Evolutionary conservation across 2,329 filamentous ascomycete species (phyloP).

Genomic region (Fusarium transvaalense): DNA sequence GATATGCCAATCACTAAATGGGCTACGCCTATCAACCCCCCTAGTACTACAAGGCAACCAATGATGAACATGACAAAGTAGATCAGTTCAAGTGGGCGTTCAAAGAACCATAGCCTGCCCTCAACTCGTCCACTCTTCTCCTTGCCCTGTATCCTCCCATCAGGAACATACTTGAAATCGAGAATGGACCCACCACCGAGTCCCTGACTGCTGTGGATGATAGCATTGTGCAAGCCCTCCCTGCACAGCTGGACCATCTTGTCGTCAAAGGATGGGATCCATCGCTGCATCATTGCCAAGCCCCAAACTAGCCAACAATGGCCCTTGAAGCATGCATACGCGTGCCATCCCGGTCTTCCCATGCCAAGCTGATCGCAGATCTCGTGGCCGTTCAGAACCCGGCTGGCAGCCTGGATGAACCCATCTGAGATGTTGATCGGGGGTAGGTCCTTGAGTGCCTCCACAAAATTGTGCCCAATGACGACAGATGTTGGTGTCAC

Average conservation of each 20-base stretch:
- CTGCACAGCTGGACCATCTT: slow-evolving; percentile 45
- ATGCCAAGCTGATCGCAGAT: slow-evolving; percentile 54
- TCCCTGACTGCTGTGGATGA: slow-evolving; percentile 48
- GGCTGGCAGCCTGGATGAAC: slow-evolving; percentile 45
- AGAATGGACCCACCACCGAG: slow-evolving; percentile 49
- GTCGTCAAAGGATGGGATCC: slow-evolving; percentile 44
- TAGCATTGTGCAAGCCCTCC: slow-evolving; percentile 43
- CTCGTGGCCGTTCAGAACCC: slow-evolving; percentile 55
- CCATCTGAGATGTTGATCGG: slow-evolving; percentile 53
- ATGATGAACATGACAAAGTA: slow-evolving; percentile 44
- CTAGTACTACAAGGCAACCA: slow-evolving; percentile 13
- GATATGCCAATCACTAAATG: slow-evolving; percentile 2
- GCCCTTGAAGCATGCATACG: slow-evolving; percentile 50
- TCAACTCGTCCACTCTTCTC: slow-evolving; percentile 37
- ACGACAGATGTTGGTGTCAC: slow-evolving; percentile 52
- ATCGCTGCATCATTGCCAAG: slow-evolving; percentile 47
- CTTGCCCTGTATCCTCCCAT: slow-evolving; percentile 35
- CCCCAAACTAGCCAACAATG: slow-evolving; percentile 50
- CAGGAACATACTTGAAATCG: slow-evolving; percentile 53
- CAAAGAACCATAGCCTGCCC: slow-evolving; percentile 29
- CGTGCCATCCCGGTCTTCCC: slow-evolving; percentile 47
- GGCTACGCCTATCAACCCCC: slow-evolving; percentile 3
- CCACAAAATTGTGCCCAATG: slow-evolving; percentile 56
- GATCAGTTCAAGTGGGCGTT: slow-evolving; percentile 46
- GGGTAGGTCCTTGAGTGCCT: slow-evolving; percentile 53